Conservation (phyloP, 176 grass and related monocot species). For the Elymus sibiricus region DNA sequence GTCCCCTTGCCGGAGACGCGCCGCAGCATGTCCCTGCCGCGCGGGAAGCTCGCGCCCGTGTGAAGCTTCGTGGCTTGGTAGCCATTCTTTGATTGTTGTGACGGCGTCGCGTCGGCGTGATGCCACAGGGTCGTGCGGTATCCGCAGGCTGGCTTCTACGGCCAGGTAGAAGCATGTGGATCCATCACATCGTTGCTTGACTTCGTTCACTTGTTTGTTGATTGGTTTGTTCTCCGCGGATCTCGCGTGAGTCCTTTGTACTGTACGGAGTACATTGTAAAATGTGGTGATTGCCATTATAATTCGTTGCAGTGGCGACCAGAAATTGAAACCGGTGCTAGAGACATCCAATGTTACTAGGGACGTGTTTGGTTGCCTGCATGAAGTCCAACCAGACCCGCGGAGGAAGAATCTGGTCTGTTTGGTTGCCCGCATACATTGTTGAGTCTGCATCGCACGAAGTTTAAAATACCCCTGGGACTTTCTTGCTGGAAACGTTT, state of each 20-base stretch:
- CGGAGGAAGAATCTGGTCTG: too few species aligned
- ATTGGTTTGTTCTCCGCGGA: not conserved
- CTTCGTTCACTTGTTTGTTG: not conserved
- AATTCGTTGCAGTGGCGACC: not conserved
- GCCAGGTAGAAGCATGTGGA: slow-evolving; percentile 24
- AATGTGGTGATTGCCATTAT: not conserved
- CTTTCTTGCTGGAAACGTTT: too few species aligned
- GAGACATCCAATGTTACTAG: too few species aligned
- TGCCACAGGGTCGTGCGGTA: not conserved
- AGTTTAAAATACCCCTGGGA: too few species aligned
- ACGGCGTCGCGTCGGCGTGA: not conserved
- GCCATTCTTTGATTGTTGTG: slow-evolving; percentile 25
- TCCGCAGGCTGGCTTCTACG: slow-evolving; percentile 17
- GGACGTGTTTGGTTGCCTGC: too few species aligned
- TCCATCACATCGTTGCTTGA: not conserved
- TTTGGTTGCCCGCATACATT: too few species aligned
- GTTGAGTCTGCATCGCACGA: too few species aligned
- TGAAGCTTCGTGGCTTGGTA: slow-evolving; percentile 8
- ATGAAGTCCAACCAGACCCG: too few species aligned
- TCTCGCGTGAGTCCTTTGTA: not conserved
- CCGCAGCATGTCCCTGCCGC: slow-evolving; percentile 61
- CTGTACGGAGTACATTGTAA: not conserved
- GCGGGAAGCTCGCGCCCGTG: slow-evolving; percentile 41
- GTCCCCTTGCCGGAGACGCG: slow-evolving; percentile 35
- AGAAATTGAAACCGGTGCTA: not conserved